Evolutionary conservation across 805 yeast species (phyloP).

Genomic region (Lachancea sp.): DNA sequence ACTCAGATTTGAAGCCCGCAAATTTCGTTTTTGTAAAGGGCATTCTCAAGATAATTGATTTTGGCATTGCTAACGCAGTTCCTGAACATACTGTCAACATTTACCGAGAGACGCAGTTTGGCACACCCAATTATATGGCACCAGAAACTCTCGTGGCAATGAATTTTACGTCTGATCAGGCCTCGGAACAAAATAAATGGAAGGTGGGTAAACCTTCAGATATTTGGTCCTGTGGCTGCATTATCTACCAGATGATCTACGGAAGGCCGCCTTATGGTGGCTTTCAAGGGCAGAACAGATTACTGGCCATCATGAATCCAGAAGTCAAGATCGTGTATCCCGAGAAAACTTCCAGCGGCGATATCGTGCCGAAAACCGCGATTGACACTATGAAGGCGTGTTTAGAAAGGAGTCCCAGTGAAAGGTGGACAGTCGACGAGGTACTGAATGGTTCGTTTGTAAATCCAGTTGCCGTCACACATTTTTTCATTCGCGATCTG

Average conservation of each 20-base stretch:
- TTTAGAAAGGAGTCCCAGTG: constrained; percentile 59
- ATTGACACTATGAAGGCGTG: constrained; percentile 70
- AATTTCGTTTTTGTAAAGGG: constrained; percentile 80
- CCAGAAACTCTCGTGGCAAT: constrained; percentile 82
- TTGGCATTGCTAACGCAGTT: constrained; percentile 92
- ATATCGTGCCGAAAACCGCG: constrained; percentile 59
- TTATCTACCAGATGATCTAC: constrained; percentile 89
- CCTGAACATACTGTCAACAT: constrained; percentile 89
- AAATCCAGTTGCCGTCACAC: constrained; percentile 67
- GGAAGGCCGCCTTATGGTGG: constrained; percentile 87
- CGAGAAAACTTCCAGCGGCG: constrained; percentile 51
- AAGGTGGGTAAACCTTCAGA: constrained; percentile 93
- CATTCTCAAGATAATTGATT: constrained; percentile 79
- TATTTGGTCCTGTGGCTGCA: constrained; percentile 97
- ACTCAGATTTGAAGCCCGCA: constrained; percentile 69
- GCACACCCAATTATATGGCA: constrained; percentile 97
- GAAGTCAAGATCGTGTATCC: constrained; percentile 66
- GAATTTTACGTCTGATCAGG: constrained; percentile 30
- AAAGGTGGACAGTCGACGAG: constrained; percentile 58
- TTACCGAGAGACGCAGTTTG: constrained; percentile 84
- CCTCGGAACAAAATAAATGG: constrained; percentile 36
- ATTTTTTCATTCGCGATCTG: constrained; percentile 58
- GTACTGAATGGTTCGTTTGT: constrained; percentile 60
- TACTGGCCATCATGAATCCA: constrained; percentile 82
- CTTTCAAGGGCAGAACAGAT: constrained; percentile 67